Percentiles rank a stretch among this genome's conserved stretches.
Conservation (phyloP, 1,139 yeast species). For the Pichia sp. region DNA sequence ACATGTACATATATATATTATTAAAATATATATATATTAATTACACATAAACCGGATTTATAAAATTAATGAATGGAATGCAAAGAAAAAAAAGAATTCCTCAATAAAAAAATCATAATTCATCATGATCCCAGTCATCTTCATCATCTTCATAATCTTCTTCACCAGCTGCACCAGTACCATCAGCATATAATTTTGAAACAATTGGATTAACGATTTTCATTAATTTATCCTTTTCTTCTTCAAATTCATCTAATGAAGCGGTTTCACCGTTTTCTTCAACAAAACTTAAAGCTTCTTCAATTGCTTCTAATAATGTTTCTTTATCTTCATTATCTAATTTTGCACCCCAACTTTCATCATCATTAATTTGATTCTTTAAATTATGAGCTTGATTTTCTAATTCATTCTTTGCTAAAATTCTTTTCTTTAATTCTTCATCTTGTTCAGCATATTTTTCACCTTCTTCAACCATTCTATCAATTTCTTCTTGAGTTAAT, state of each 20-base stretch:
- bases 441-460: slow-evolving; percentile 59
- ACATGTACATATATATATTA: too few species aligned
- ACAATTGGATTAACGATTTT: slow-evolving; percentile 89
- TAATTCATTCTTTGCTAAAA: slow-evolving; percentile 72
- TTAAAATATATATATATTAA: too few species aligned
- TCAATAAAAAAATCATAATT: slow-evolving; percentile 28
- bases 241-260: slow-evolving; percentile 87
- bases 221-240: slow-evolving; percentile 82
- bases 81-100: too few species aligned
- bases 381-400: slow-evolving; percentile 86
- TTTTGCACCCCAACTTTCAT: slow-evolving; percentile 38
- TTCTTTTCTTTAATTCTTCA: slow-evolving; percentile 49
- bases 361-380: slow-evolving; percentile 43
- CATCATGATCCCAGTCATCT: slow-evolving; percentile 33
- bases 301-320: slow-evolving; percentile 78
- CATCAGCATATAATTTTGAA: slow-evolving; percentile 75
- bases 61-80: background rate
- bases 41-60: too few species aligned
- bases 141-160: slow-evolving; percentile 29
- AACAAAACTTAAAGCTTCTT: slow-evolving; percentile 83
- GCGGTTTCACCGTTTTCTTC: slow-evolving; percentile 83
- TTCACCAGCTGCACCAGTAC: slow-evolving; percentile 37
- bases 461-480: slow-evolving; percentile 60
- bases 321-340: slow-evolving; percentile 90
- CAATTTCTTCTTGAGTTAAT: slow-evolving; percentile 66